phyloP scores from a whole-genome alignment of 306 rosid species.

The Spatholobus suberectus region DNA sequence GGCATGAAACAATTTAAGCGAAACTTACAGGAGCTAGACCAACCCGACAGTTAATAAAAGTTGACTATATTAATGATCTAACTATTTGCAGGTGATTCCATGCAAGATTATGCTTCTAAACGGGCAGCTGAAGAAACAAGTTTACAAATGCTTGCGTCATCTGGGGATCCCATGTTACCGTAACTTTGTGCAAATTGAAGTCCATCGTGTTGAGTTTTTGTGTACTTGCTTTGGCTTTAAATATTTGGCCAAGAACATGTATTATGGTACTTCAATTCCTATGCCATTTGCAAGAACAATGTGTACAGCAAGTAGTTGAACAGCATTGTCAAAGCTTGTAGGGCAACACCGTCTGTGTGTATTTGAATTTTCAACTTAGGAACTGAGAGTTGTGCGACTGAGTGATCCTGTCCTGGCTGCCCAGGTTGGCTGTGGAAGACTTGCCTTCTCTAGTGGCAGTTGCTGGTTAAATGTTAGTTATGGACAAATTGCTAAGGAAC shows the following conservation, averaged over 20 bases:
- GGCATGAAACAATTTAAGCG: conserved; percentile 12
- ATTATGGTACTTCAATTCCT: conserved; percentile 53
- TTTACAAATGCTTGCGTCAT: conserved; percentile 71
- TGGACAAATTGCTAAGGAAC: conserved; percentile 58
- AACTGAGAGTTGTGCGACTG: conserved; percentile 60
- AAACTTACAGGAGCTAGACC: conserved; percentile 26
- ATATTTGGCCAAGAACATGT: conserved; percentile 43
- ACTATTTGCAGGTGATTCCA: conserved; percentile 75
- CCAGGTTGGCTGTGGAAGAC: conserved; percentile 95
- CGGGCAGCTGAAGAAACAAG: conserved; percentile 72
- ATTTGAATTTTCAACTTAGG: conserved; percentile 66
- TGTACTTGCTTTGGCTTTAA: conserved; percentile 40
- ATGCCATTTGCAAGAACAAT: conserved; percentile 60
- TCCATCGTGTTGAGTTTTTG: conserved; percentile 39
- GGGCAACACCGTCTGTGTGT: conserved; percentile 62
- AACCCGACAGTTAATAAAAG: conserved; percentile 17
- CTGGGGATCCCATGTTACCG: conserved; percentile 96
- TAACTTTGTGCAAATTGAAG: conserved; percentile 52
- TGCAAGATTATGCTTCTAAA: conserved; percentile 68
- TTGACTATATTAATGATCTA: conserved; percentile 29
- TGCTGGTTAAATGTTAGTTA: conserved; percentile 66
- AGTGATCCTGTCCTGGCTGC: conserved; percentile 91
- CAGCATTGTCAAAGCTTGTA: conserved; percentile 56
- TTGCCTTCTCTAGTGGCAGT: conserved; percentile 99
- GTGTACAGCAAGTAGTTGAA: conserved; percentile 79